Percentiles rank a stretch among this genome's conserved stretches.
phyloP scores from a whole-genome alignment of 192 early-diverging fungal genomes.

The Coemansia sp. region DNA sequence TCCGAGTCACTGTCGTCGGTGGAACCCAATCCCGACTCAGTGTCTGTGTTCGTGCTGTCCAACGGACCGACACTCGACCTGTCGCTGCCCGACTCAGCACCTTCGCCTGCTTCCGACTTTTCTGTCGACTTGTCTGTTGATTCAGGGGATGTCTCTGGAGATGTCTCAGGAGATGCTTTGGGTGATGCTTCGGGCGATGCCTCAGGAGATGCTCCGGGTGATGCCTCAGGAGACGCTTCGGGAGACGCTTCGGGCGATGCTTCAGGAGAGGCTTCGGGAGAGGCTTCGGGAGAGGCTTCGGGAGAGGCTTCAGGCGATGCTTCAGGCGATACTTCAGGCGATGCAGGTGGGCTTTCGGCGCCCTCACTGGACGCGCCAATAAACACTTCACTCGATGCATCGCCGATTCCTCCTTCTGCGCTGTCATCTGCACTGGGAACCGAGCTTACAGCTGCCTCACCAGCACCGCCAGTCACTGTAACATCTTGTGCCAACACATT shows the following conservation, averaged over 20 bases:
- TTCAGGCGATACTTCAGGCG: neutral
- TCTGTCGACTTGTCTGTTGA: too few species aligned
- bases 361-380: neutral
- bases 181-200: neutral
- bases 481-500: conserved; percentile 1
- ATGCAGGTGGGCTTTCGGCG: neutral
- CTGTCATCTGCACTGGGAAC: neutral
- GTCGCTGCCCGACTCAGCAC: neutral
- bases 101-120: neutral
- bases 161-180: neutral
- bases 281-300: neutral
- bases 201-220: neutral
- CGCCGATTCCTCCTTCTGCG: neutral
- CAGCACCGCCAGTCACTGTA: neutral
- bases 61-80: neutral
- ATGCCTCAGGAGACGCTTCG: neutral
- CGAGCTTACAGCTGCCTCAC: neutral
- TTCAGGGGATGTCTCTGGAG: neutral
- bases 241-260: too few species aligned
- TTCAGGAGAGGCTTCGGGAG: neutral
- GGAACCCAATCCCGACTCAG: neutral
- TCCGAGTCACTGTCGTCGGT: neutral
- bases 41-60: neutral
- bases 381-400: conserved; percentile 2
- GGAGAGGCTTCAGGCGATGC: neutral